These are phyloP conservation scores for Sarocladiaceae sp. DNA, from an alignment of 2,329 filamentous ascomycete species.

Conservation along the genomic window DNA sequence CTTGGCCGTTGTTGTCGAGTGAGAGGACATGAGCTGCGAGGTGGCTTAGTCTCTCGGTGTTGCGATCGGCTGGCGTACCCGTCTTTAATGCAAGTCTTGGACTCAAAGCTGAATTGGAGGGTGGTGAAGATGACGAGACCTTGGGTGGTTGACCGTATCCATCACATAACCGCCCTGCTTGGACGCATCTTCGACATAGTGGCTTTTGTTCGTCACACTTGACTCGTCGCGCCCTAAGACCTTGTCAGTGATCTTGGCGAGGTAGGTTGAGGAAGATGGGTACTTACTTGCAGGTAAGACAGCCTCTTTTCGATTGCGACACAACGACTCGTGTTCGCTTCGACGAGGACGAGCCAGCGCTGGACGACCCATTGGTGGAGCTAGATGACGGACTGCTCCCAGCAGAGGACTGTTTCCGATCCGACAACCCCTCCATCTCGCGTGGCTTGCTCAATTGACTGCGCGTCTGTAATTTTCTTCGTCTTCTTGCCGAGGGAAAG, in stretches of 20 bases:
- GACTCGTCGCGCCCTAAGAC: conserved; percentile 6
- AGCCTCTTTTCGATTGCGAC: conserved; percentile 9
- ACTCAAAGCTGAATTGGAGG: not conserved
- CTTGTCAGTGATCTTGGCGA: not conserved
- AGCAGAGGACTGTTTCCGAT: not conserved
- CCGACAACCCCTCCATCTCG: not conserved
- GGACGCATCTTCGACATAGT: conserved; percentile 6
- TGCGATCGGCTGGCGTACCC: not conserved
- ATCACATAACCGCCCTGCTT: conserved; percentile 7
- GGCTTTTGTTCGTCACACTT: conserved; percentile 11
- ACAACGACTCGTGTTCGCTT: conserved; percentile 8
- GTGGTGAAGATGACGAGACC: not conserved
- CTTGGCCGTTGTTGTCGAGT: not conserved
- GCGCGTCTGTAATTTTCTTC: no score
- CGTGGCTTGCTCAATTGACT: no score
- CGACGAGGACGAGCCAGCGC: not conserved
- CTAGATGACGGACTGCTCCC: not conserved
- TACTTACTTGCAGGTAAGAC: conserved; percentile 9
- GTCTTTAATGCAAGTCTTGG: conserved; percentile 5
- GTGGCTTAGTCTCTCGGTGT: conserved; percentile 5
- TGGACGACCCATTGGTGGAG: not conserved
- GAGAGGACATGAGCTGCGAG: conserved; percentile 9
- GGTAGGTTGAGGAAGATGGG: not conserved
- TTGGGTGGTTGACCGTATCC: conserved; percentile 1
- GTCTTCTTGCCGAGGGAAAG: no score